A percentile compares a stretch with the other conserved stretches of the same genome.
phyloP scores from a whole-genome alignment of 2,329 filamentous ascomycete genomes.

The Curvularia verruculosa region DNA sequence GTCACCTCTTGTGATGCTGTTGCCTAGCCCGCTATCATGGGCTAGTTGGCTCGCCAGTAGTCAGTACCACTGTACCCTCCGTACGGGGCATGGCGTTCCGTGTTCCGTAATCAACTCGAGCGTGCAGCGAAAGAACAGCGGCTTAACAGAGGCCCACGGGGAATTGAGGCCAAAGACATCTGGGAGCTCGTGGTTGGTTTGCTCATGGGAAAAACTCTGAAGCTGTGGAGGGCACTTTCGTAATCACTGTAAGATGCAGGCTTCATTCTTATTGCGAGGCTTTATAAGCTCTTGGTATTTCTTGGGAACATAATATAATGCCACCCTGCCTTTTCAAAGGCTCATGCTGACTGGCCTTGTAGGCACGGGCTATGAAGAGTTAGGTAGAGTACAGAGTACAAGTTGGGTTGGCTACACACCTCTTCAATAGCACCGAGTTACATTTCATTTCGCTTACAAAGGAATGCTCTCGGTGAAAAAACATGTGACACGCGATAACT shows the following conservation, averaged over 20 bases:
- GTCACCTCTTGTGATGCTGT: not conserved
- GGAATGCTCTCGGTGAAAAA: not conserved
- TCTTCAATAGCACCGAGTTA: conserved; percentile 16
- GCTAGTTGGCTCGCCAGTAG: not conserved
- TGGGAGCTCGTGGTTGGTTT: not conserved
- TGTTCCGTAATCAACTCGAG: not conserved
- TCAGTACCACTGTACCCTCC: too few species aligned
- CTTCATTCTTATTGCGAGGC: not conserved
- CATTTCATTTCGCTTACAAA: not conserved
- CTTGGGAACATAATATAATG: not conserved
- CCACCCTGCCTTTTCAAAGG: not conserved
- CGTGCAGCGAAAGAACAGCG: not conserved
- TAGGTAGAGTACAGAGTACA: conserved; percentile 27
- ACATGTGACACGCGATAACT: not conserved
- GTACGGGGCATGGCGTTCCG: not conserved
- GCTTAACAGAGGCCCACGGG: not conserved
- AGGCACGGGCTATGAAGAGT: conserved; percentile 19
- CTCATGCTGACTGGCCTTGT: not conserved
- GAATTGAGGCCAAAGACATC: not conserved
- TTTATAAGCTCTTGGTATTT: not conserved
- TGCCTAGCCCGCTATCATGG: too few species aligned
- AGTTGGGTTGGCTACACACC: conserved; percentile 6
- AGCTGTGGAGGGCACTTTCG: not conserved
- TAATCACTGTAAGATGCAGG: not conserved
- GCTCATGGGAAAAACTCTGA: not conserved